phyloP scores from a whole-genome alignment of 2,329 filamentous ascomycete genomes.

The Penicillium olsonii region DNA sequence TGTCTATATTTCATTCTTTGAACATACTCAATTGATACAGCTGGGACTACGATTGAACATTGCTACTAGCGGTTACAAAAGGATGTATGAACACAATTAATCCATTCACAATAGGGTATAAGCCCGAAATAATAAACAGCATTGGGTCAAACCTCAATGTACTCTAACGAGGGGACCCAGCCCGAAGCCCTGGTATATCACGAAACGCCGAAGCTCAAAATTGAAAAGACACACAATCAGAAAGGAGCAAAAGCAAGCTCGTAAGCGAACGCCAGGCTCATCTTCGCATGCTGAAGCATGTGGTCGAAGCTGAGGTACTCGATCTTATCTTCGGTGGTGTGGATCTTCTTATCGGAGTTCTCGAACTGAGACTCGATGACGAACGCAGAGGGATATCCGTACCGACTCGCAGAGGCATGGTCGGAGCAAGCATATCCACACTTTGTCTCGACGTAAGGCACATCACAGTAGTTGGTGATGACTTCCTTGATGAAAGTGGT shows the following conservation, averaged over 20 bases:
- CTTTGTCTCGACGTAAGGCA: constrained; percentile 83
- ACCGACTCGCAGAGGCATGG: constrained; percentile 66
- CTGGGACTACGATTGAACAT: too few species aligned
- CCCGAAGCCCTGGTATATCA: constrained; percentile 22
- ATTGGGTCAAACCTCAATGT: constrained; percentile 2
- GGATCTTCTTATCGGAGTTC: constrained; percentile 68
- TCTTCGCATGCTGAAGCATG: constrained; percentile 85
- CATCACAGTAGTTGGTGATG: constrained; percentile 82
- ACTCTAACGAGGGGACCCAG: constrained; percentile 9
- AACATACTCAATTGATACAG: too few species aligned
- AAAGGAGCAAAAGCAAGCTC: constrained; percentile 80
- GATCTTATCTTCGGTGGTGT: constrained; percentile 71
- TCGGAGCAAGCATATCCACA: constrained; percentile 84
- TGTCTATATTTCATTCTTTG: too few species aligned
- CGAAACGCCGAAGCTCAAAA: constrained; percentile 16
- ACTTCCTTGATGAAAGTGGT: constrained; percentile 90
- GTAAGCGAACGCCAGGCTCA: constrained; percentile 81
- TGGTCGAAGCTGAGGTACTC: constrained; percentile 78
- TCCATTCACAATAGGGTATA: constrained; percentile 5
- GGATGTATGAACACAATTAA: not conserved
- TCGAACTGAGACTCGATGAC: constrained; percentile 64
- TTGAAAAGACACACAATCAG: constrained; percentile 20
- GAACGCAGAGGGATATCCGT: constrained; percentile 66
- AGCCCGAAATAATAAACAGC: not conserved
- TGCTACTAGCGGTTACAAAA: too few species aligned